A percentile compares a stretch with the other conserved stretches of the same genome.
Conservation (phyloP, 805 yeast species). For the Teunomyces funiuensis region DNA sequence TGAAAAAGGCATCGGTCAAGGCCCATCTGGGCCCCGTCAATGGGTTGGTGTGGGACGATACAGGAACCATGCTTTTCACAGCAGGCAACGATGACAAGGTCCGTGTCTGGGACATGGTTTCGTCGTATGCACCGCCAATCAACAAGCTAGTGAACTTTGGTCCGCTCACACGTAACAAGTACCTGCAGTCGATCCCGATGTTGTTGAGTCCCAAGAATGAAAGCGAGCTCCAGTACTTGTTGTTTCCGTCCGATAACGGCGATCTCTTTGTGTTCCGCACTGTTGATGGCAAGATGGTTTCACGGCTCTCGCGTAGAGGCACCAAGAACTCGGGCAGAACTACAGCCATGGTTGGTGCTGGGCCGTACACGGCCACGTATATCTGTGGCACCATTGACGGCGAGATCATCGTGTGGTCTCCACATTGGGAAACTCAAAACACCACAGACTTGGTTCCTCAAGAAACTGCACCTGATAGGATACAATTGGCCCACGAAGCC, state of each 20-base stretch:
- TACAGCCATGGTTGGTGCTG: slow-evolving; percentile 52
- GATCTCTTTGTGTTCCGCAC: slow-evolving; percentile 61
- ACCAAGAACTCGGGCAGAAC: slow-evolving; percentile 43
- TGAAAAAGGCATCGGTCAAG: slow-evolving; percentile 39
- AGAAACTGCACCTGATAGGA: not conserved
- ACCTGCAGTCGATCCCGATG: slow-evolving; percentile 49
- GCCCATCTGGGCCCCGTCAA: slow-evolving; percentile 82
- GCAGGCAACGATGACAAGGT: slow-evolving; percentile 81
- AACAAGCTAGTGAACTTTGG: slow-evolving; percentile 76
- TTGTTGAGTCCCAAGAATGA: slow-evolving; percentile 52
- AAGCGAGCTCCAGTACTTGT: slow-evolving; percentile 54
- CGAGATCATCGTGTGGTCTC: slow-evolving; percentile 56
- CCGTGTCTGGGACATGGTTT: slow-evolving; percentile 69
- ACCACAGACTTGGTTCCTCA: slow-evolving; percentile 1
- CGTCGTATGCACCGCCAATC: slow-evolving; percentile 38
- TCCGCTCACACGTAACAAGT: slow-evolving; percentile 68
- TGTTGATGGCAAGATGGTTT: slow-evolving; percentile 61
- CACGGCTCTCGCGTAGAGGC: slow-evolving; percentile 50
- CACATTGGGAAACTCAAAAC: slow-evolving; percentile 12
- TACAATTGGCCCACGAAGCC: slow-evolving; percentile 11
- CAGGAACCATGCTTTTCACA: slow-evolving; percentile 61
- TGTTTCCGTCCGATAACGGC: slow-evolving; percentile 77
- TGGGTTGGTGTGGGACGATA: slow-evolving; percentile 71
- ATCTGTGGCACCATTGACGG: slow-evolving; percentile 70
- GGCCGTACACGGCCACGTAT: slow-evolving; percentile 45